These are phyloP conservation scores for Thielaviopsis ethacetica DNA, from an alignment of 2,329 filamentous ascomycete species.

Conservation along the genomic window DNA sequence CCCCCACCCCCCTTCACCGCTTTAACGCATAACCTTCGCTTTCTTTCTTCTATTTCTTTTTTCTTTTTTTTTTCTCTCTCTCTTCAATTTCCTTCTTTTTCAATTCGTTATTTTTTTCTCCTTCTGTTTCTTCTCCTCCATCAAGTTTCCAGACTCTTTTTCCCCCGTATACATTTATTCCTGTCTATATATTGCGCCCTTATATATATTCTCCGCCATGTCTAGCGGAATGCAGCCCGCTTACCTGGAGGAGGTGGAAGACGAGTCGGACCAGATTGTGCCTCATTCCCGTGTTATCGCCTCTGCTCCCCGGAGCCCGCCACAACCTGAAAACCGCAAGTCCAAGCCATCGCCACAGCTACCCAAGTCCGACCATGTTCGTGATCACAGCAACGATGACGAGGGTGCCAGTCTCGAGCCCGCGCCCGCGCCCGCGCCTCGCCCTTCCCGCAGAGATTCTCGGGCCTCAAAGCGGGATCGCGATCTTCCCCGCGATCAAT, in stretches of 20 bases:
- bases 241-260: slow-evolving; percentile 12
- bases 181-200: not conserved
- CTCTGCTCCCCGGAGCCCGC: slow-evolving; percentile 10
- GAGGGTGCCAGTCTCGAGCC: not conserved
- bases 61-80: slow-evolving; percentile 1
- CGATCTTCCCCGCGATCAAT: not conserved
- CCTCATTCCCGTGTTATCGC: slow-evolving; percentile 11
- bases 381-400: not conserved
- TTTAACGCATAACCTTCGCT: slow-evolving; percentile 7
- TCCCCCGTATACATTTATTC: not conserved
- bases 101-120: slow-evolving; percentile 7
- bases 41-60: slow-evolving; percentile 1
- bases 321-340: slow-evolving; percentile 2
- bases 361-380: not conserved
- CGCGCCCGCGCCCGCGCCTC: no score
- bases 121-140: not conserved
- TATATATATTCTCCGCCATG: slow-evolving; percentile 3
- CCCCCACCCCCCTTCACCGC: not conserved
- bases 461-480: not conserved
- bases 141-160: not conserved
- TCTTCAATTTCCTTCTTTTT: not conserved
- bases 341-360: slow-evolving; percentile 1
- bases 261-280: slow-evolving; percentile 9
- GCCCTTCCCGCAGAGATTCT: not conserved
- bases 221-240: slow-evolving; percentile 7